Evolutionary conservation across 805 yeast species (phyloP).

Genomic region (Ogataea zsoltii): DNA sequence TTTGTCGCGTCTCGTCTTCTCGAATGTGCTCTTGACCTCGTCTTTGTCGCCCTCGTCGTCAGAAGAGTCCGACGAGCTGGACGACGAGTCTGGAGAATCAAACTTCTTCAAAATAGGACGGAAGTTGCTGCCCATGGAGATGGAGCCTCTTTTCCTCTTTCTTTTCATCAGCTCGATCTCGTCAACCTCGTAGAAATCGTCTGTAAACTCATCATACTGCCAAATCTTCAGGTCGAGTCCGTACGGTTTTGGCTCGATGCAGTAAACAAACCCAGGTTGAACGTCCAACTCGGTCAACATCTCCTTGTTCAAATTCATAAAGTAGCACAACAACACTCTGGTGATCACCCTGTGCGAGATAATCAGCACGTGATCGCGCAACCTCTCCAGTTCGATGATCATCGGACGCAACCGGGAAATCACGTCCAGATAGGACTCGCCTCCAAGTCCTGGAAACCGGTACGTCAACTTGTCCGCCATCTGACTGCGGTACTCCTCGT

Average conservation of each 20-base stretch:
- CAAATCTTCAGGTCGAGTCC: constrained; percentile 39
- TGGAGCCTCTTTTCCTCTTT: constrained; percentile 33
- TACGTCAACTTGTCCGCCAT: constrained; percentile 33
- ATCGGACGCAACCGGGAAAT: constrained; percentile 37
- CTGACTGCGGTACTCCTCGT: constrained; percentile 31
- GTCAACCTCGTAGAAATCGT: constrained; percentile 39
- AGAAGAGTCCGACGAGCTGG: constrained; percentile 20
- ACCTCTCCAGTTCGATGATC: constrained; percentile 37
- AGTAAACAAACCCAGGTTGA: constrained; percentile 37
- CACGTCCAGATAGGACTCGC: constrained; percentile 41
- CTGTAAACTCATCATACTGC: constrained; percentile 37
- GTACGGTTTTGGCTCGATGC: constrained; percentile 41
- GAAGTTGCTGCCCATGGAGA: constrained; percentile 23
- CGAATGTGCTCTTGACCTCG: background rate
- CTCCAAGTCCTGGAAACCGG: constrained; percentile 39
- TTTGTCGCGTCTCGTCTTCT: constrained; percentile 1
- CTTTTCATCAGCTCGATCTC: constrained; percentile 38
- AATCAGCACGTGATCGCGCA: constrained; percentile 37
- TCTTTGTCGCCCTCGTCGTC: constrained; percentile 19
- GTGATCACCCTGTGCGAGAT: constrained; percentile 38
- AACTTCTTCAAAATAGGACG: constrained; percentile 23
- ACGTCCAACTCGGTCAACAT: constrained; percentile 40
- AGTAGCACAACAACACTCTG: constrained; percentile 37
- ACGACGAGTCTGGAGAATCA: constrained; percentile 10
- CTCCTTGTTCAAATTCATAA: constrained; percentile 38